Evolutionary conservation across 1,284 basidiomycete species (phyloP), one percentile per base, ranked within the genome.

Genomic region (Cutaneotrichosporon mucoides): DNA sequence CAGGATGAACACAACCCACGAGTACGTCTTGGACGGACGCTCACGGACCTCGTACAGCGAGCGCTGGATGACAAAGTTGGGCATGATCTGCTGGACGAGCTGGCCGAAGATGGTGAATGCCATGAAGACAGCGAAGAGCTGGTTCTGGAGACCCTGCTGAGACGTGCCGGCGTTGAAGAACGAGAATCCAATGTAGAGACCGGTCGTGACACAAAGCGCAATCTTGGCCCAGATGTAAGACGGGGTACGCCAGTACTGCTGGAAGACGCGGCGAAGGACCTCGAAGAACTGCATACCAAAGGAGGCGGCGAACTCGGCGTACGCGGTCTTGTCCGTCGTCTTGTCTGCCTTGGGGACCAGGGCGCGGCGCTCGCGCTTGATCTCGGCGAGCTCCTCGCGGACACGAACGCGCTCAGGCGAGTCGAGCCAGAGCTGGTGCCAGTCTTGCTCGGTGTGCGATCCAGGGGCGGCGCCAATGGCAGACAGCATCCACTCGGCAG

Each of bases 171-270:
- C 79, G 59, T 86, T 80, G 82, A 82, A 92, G 81, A 92, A 81
- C 12, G 76, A 78, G 71, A 82, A 81, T 15, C 81, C 80, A 55
- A 81, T 78, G 58, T 81, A 80, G 50, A 82, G 72, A 38, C 76
- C 76, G 6, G 75, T 72, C 37, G 76, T 60, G 11, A 75, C 67
- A 62, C 76, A 74, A 9, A 80, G 75, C 51, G 77, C 78, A 34
- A 91, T 68, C 78, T 93, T 92, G 36, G 88, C 84, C 76, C 87
- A 82, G 57, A 92, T 78, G 70, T 92, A 94, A 0, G 84, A 85
- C 3, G 90, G 86, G 61, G 85, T 82, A 15, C 86, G 78, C 82
- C 82, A 86, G 64, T 84, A 82, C 59, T 82, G 80, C 56, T 81
- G 73, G 63, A 82, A 81, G 40, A 84, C 82, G 15, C 87, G 82